Conservation (phyloP, 495 filamentous ascomycete species). For the Daldinia decipiens region DNA sequence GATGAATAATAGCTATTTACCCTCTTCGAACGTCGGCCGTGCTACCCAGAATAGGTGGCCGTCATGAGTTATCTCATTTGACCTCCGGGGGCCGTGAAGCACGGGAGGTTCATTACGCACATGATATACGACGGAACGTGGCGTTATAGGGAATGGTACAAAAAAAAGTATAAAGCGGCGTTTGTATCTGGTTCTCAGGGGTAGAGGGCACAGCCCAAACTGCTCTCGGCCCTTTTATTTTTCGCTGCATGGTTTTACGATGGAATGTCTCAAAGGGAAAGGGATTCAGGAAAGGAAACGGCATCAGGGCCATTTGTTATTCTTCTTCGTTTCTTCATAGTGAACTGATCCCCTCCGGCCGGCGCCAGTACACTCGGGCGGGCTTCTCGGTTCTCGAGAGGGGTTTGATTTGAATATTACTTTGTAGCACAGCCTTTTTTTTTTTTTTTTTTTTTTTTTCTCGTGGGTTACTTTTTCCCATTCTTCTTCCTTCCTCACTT, state of each 20-base stretch:
- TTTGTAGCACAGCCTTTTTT: not conserved
- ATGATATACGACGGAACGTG: conserved; percentile 44
- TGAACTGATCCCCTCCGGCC: conserved; percentile 9
- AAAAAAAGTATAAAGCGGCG: conserved; percentile 43
- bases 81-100: no score
- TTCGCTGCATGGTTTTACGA: conserved; percentile 38
- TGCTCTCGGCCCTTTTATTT: conserved; percentile 5
- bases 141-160: conserved; percentile 36
- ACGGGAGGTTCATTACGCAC: conserved; percentile 6
- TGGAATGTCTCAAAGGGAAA: conserved; percentile 32
- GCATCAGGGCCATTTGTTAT: not conserved
- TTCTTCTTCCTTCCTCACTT: conserved; percentile 3
- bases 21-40: conserved; percentile 44
- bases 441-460: no score
- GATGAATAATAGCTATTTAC: conserved; percentile 44
- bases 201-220: not conserved
- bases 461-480: not conserved
- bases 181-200: conserved; percentile 29
- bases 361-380: conserved; percentile 7
- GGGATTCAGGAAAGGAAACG: conserved; percentile 21
- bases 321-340: conserved; percentile 33
- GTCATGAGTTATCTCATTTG: conserved; percentile 16
- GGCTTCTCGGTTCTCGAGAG: not conserved
- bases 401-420: not conserved
- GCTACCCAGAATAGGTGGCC: conserved; percentile 45